These are phyloP conservation scores for Prunus dulcis DNA, from an alignment of 306 rosid species.

Conservation along the genomic window DNA sequence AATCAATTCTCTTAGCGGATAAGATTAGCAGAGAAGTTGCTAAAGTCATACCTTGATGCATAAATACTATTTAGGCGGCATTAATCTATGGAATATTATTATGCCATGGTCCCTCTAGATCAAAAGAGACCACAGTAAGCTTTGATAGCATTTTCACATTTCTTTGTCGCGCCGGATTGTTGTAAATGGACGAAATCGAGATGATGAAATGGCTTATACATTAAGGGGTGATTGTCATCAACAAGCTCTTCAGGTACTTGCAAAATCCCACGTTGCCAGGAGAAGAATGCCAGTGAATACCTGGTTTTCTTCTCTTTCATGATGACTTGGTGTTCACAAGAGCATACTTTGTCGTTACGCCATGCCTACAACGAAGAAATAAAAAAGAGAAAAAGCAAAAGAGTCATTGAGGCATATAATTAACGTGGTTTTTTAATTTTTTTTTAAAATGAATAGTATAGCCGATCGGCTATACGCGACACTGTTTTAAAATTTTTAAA, in stretches of 20 bases:
- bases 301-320: conserved; percentile 20
- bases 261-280: conserved; percentile 6
- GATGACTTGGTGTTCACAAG: no score
- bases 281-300: conserved; percentile 11
- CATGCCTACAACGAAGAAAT: no score
- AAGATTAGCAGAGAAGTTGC: no score
- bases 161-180: not conserved
- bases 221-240: conserved; percentile 31
- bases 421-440: no score
- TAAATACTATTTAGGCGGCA: not conserved
- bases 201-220: conserved; percentile 33
- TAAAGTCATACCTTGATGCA: not conserved
- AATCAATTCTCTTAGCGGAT: no score
- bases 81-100: not conserved
- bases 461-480: no score
- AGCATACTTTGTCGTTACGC: no score
- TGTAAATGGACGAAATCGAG: conserved; percentile 21
- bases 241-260: conserved; percentile 37
- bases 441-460: no score
- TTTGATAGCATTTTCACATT: conserved; percentile 22
- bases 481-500: no score
- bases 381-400: no score
- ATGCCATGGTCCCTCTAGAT: not conserved
- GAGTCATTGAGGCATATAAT: no score
- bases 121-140: conserved; percentile 25